These are phyloP conservation scores for Smittium culicis DNA, from an alignment of 371 early-diverging fungal species.

Conservation along the genomic window DNA sequence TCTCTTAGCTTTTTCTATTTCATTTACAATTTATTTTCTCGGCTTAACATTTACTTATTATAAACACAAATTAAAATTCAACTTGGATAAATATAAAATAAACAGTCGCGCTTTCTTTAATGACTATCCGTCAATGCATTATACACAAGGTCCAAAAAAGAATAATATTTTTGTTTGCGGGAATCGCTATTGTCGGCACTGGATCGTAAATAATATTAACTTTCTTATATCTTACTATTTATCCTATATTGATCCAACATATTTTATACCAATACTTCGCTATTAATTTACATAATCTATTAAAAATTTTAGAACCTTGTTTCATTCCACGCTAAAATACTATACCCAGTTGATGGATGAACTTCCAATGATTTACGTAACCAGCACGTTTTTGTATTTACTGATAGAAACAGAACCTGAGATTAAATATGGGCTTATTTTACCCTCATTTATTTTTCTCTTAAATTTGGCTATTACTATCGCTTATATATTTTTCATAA, in stretches of 20 bases:
- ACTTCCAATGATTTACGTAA: slow-evolving; percentile 42
- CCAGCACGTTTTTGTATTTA: slow-evolving; percentile 20
- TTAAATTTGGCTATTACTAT: slow-evolving; percentile 22
- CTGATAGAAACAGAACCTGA: slow-evolving; percentile 19
- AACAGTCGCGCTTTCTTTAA: slow-evolving; percentile 1
- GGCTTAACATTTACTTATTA: not conserved
- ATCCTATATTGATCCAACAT: not conserved
- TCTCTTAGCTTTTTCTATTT: not conserved
- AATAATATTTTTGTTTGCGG: slow-evolving; percentile 8
- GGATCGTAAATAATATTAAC: slow-evolving; percentile 9
- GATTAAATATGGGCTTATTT: slow-evolving; percentile 37
- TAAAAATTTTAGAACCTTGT: slow-evolving; percentile 35
- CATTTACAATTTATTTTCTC: not conserved
- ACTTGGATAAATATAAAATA: not conserved
- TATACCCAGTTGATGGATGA: slow-evolving; percentile 62
- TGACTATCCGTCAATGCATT: slow-evolving; percentile 7
- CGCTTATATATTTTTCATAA: slow-evolving; percentile 23
- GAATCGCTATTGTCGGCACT: slow-evolving; percentile 4
- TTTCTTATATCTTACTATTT: not conserved
- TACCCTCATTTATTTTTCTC: slow-evolving; percentile 19
- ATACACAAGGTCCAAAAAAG: not conserved
- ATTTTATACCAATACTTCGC: slow-evolving; percentile 3
- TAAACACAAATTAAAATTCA: too few relatives aligned
- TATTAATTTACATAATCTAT: too few relatives aligned
- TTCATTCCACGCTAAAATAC: slow-evolving; percentile 65